Conservation (phyloP, 2,329 filamentous ascomycete genomes). For the Gremmenia infestans region DNA sequence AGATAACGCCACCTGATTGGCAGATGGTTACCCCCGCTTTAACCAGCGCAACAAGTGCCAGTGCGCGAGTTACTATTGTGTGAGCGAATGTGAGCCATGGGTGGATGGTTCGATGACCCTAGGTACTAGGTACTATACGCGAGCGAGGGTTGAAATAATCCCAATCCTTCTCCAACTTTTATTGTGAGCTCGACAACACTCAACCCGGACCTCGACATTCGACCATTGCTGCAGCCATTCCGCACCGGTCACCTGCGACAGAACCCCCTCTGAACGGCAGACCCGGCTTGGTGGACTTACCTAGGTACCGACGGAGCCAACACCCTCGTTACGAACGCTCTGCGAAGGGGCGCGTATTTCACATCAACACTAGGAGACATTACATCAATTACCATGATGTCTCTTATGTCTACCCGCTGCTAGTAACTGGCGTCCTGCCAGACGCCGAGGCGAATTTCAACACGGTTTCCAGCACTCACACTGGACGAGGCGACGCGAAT, state of each 20-base stretch:
- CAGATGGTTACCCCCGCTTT: background rate
- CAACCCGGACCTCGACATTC: background rate
- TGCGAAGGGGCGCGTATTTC: slow-evolving; percentile 9
- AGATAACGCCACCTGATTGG: background rate
- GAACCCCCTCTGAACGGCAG: background rate
- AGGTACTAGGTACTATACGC: background rate
- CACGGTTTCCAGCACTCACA: slow-evolving; percentile 16
- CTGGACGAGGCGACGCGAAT: slow-evolving; percentile 19
- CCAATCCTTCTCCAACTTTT: background rate
- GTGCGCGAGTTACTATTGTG: background rate
- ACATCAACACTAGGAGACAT: slow-evolving; percentile 25
- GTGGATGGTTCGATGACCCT: background rate
- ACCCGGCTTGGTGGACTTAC: background rate
- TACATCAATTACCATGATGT: slow-evolving; percentile 27
- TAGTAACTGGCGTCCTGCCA: slow-evolving; percentile 22
- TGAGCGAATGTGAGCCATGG: background rate
- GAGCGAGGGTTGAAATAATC: background rate
- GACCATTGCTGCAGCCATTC: background rate
- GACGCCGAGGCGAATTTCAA: slow-evolving; percentile 5
- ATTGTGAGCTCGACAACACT: background rate
- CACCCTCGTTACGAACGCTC: slow-evolving; percentile 1
- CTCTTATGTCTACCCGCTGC: slow-evolving; percentile 16
- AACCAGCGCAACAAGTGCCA: background rate
- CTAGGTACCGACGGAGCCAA: background rate
- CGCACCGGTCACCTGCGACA: background rate